These are phyloP conservation scores for Capillidium heterosporum DNA, from an alignment of 371 early-diverging fungal species.

Conservation along the genomic window DNA sequence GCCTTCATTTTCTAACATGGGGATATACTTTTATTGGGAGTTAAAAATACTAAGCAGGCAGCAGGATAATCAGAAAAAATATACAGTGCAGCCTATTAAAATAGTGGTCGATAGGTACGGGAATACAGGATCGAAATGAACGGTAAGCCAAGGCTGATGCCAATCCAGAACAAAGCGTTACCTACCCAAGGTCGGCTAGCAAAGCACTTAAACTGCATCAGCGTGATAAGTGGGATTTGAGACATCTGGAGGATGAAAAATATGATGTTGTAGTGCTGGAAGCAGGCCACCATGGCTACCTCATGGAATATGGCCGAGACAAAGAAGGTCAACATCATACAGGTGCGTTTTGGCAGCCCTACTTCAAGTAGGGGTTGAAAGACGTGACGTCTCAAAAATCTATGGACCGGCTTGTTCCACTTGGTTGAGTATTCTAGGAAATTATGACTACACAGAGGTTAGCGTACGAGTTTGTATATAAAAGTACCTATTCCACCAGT, in stretches of 20 bases:
- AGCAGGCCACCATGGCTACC: conserved; percentile 61
- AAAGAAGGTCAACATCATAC: conserved; percentile 70
- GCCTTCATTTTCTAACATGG: no score
- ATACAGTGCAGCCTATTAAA: no score
- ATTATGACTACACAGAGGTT: conserved; percentile 23
- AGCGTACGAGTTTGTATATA: not conserved
- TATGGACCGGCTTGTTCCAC: conserved; percentile 97
- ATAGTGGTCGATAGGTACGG: not conserved
- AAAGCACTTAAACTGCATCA: not conserved
- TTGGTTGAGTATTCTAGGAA: conserved; percentile 91
- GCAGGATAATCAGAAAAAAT: no score
- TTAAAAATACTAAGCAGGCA: no score
- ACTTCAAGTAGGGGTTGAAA: conserved; percentile 65
- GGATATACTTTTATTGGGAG: no score
- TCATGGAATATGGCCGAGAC: conserved; percentile 80
- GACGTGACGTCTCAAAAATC: conserved; percentile 84
- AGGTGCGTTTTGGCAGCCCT: conserved; percentile 47
- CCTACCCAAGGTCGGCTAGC: conserved; percentile 1
- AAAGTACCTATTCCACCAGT: conserved; percentile 88
- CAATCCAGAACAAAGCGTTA: conserved; percentile 5
- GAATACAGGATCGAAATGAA: not conserved
- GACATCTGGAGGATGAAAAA: conserved; percentile 79
- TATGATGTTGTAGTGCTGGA: conserved; percentile 51
- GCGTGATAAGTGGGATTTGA: conserved; percentile 75
- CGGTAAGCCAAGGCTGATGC: not conserved